phyloP scores from a whole-genome alignment of 2,329 filamentous ascomycete species.

The Alternaria infectoria region DNA sequence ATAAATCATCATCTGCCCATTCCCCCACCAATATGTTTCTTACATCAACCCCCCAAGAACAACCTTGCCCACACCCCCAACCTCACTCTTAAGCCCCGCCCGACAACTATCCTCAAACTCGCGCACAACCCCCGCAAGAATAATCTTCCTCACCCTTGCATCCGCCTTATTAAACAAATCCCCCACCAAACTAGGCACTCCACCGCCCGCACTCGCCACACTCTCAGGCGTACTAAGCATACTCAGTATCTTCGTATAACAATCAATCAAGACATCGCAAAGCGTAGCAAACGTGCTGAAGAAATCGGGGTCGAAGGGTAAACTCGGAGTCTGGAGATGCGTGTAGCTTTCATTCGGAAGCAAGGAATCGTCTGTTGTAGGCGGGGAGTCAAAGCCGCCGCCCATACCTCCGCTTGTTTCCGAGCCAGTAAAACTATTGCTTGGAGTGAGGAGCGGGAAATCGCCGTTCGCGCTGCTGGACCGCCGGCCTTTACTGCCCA shows the following conservation, averaged over 20 bases:
- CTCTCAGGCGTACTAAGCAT: slow-evolving; percentile 74
- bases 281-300: slow-evolving; percentile 95
- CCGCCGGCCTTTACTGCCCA: slow-evolving; percentile 52
- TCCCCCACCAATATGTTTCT: neutral
- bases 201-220: slow-evolving; percentile 30
- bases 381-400: slow-evolving; percentile 38
- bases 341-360: slow-evolving; percentile 81
- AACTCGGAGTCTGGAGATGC: slow-evolving; percentile 83
- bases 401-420: neutral
- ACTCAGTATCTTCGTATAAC: slow-evolving; percentile 78
- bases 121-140: slow-evolving; percentile 83
- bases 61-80: slow-evolving; percentile 85
- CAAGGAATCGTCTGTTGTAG: slow-evolving; percentile 31
- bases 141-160: slow-evolving; percentile 81
- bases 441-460: slow-evolving; percentile 28
- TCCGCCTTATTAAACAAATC: slow-evolving; percentile 93
- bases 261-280: slow-evolving; percentile 93
- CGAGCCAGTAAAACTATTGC: slow-evolving; percentile 34
- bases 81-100: slow-evolving; percentile 76
- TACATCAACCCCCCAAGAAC: slow-evolving; percentile 85
- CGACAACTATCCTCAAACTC: slow-evolving; percentile 93
- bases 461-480: slow-evolving; percentile 66
- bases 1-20: neutral
- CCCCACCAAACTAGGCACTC: slow-evolving; percentile 59
- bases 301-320: slow-evolving; percentile 97